Evolutionary conservation across 23 red algal genomes (phyloP).

Genomic region (Gracilaria caudata): DNA sequence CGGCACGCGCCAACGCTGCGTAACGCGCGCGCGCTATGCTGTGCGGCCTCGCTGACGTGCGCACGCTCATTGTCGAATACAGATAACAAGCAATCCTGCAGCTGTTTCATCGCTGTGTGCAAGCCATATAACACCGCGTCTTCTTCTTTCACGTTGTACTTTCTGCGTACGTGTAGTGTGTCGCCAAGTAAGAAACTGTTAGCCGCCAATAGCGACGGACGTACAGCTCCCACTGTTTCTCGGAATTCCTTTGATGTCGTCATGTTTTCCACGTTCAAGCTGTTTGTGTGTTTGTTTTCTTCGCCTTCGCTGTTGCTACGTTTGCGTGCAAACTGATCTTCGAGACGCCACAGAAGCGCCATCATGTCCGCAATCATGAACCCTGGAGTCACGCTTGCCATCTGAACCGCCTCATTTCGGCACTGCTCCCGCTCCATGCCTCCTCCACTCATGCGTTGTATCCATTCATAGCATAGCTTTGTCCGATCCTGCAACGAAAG

Average conservation of each 20-base stretch:
- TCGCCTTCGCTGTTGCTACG: not conserved
- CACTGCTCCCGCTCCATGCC: too few relatives aligned
- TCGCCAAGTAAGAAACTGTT: not conserved
- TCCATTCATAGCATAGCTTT: not conserved
- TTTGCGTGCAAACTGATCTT: not conserved
- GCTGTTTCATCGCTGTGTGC: not conserved
- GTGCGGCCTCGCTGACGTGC: not conserved
- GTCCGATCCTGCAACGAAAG: not conserved
- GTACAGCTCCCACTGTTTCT: not conserved
- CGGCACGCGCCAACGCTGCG: not conserved
- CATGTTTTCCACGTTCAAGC: not conserved
- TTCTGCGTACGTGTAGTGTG: not conserved
- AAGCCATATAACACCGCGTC: not conserved
- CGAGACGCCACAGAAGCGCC: not conserved
- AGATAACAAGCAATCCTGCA: not conserved
- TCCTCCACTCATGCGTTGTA: not conserved
- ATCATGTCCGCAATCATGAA: conserved; percentile 3
- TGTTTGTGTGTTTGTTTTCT: not conserved
- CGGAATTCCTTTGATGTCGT: not conserved
- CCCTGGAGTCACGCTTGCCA: not conserved
- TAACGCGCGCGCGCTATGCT: conserved; percentile 8
- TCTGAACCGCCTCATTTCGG: not conserved
- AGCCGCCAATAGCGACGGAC: not conserved
- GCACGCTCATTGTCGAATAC: not conserved
- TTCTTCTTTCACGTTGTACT: not conserved